Base-by-base conservation (phyloP, 2,329 filamentous ascomycete genomes). In the Aureobasidium sp. region DNA sequence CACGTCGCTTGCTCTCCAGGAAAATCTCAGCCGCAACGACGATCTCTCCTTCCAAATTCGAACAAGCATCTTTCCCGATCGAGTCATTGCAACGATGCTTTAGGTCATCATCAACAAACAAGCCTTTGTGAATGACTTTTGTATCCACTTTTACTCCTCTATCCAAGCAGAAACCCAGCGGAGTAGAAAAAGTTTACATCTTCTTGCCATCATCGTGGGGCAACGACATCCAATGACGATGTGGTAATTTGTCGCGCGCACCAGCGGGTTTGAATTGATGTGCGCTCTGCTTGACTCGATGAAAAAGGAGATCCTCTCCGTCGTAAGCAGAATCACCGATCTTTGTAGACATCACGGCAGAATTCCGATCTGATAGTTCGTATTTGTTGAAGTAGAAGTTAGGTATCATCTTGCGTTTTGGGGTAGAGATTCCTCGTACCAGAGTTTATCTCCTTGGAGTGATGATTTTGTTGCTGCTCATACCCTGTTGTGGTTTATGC, bases 21-120 rank as follows among this genome's bases (percentile, higher is more conserved):
- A 58, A 57, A 5, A 2, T 36, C 21, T 44, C 37, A 55, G 52
- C 52, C 39, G 52, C 52, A 21, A 55, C 53, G 55, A 49, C 45
- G 55, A 59, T 59, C 55, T 7, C 30, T 59, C 55, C 34, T 59
- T 59, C 55, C 55, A 11, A 32, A 30, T 59, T 41, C 8, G 10
- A 30, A 16, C 13, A 32, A 6, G 7, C 25, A 34, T 16, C 11
- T 21, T 42, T 5, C 55, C 44, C 25, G 36, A 49, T 59, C 55
- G 55, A 41, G 44, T 4, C 8, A 49, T 59, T 32, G 21, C 21
- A 41, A 30, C 2, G 45, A 59, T 5, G 8, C 21, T n/a, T 49
- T 21, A 21, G 21, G 44, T 30, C 32, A 41, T 37, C 48, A n/a
- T 27, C 25, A 13, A 15, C 45, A 21, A 10, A 29, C 54, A 45